Evolutionary conservation across 2,329 filamentous ascomycete species (phyloP).

Genomic region (Penicillium palitans): DNA sequence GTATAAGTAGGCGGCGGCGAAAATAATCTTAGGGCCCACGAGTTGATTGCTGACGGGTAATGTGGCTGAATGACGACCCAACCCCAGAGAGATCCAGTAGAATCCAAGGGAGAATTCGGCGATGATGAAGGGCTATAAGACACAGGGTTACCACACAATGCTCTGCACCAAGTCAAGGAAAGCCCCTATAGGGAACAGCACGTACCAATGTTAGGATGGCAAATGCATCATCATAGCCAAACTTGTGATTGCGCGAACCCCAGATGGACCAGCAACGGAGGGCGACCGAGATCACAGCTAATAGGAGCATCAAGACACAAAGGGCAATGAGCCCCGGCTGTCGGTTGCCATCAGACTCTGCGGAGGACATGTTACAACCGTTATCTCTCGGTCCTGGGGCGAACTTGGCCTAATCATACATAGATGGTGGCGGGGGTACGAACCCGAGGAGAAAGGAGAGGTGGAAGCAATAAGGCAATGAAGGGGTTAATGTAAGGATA

Average conservation of each 20-base stretch:
- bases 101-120: neutral
- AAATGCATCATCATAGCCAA: neutral
- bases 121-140: neutral
- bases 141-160: neutral
- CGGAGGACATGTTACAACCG: neutral
- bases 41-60: neutral
- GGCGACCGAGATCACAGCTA: neutral
- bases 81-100: neutral
- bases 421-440: neutral
- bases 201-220: neutral
- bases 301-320: neutral
- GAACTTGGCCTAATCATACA: neutral
- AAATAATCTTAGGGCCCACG: neutral
- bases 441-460: neutral
- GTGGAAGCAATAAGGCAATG: neutral
- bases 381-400: neutral
- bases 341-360: neutral
- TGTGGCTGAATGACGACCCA: neutral
- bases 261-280: neutral
- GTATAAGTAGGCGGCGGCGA: neutral
- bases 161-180: neutral
- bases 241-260: neutral
- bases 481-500: neutral
- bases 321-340: neutral
- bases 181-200: neutral